phyloP scores from a whole-genome alignment of 2,329 filamentous ascomycete species.

The Aspergillus tanneri region DNA sequence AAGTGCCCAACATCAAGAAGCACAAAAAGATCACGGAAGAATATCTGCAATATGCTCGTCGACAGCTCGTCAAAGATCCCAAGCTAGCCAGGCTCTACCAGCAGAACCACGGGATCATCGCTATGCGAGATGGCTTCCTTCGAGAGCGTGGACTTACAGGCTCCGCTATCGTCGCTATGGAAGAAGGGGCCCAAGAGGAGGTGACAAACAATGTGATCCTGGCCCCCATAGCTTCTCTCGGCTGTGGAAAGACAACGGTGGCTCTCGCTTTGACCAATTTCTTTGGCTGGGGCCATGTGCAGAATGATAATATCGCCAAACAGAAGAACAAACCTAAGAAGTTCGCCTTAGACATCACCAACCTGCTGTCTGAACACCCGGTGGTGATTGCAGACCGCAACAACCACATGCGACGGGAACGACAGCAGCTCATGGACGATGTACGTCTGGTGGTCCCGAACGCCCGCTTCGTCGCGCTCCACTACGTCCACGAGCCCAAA shows the following conservation, averaged over 20 bases:
- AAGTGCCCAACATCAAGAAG: slow-evolving; percentile 75
- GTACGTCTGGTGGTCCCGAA: slow-evolving; percentile 61
- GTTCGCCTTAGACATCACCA: slow-evolving; percentile 71
- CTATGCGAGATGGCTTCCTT: slow-evolving; percentile 83
- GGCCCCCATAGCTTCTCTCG: slow-evolving; percentile 89
- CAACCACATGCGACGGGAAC: slow-evolving; percentile 85
- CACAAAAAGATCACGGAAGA: slow-evolving; percentile 87
- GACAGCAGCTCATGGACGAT: slow-evolving; percentile 82
- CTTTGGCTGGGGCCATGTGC: slow-evolving; percentile 88
- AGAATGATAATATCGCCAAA: slow-evolving; percentile 92
- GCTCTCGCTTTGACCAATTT: slow-evolving; percentile 77
- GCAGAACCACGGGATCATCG: slow-evolving; percentile 91
- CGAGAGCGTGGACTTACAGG: slow-evolving; percentile 80
- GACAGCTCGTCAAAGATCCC: slow-evolving; percentile 67
- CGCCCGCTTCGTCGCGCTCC: slow-evolving; percentile 76
- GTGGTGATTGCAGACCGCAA: slow-evolving; percentile 92
- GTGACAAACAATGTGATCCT: slow-evolving; percentile 71
- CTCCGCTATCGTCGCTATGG: slow-evolving; percentile 78
- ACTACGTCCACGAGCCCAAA: slow-evolving; percentile 75
- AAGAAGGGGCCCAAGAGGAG: slow-evolving; percentile 52
- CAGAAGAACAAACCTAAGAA: slow-evolving; percentile 70
- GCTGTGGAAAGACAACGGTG: slow-evolving; percentile 94
- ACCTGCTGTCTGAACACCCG: slow-evolving; percentile 61
- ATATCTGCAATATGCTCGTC: slow-evolving; percentile 79
- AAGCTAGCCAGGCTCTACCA: slow-evolving; percentile 70